Percentiles rank a stretch among this genome's conserved stretches.
Evolutionary conservation across 345 rosid genomes (phyloP).

Genomic region (Dipteronia sinensis): DNA sequence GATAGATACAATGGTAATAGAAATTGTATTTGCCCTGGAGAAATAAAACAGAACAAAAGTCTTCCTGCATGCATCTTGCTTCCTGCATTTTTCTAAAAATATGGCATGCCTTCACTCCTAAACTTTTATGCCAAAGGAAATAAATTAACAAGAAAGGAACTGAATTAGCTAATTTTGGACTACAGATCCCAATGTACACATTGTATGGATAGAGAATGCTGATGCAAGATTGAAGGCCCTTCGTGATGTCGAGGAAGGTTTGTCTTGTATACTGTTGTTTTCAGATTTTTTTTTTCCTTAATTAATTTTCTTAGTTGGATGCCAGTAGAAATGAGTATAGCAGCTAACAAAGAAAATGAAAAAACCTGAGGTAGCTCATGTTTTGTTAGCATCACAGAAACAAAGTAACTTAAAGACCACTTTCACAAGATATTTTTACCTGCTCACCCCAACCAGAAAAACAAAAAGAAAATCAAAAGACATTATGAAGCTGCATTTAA

Average conservation of each 20-base stretch:
- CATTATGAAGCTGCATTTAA: not conserved
- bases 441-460: not conserved
- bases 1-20: not conserved
- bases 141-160: not conserved
- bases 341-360: not conserved
- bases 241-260: constrained; percentile 78
- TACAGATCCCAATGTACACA: constrained; percentile 84
- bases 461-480: not conserved
- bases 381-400: not conserved
- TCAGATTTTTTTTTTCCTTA: not conserved
- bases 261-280: not conserved
- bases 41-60: not conserved
- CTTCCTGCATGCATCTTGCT: not conserved
- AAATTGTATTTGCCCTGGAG: not conserved
- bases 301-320: not conserved
- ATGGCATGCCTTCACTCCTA: not conserved
- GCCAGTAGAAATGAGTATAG: not conserved
- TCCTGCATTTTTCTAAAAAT: too few relatives aligned
- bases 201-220: constrained; percentile 70
- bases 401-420: not conserved
- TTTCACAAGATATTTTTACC: not conserved
- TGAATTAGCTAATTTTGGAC: constrained; percentile 15
- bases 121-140: not conserved
- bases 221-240: constrained; percentile 77
- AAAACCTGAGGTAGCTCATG: not conserved